These are phyloP conservation scores for Starmera pachycereana DNA, from an alignment of 805 yeast genomes.

Conservation along the genomic window DNA sequence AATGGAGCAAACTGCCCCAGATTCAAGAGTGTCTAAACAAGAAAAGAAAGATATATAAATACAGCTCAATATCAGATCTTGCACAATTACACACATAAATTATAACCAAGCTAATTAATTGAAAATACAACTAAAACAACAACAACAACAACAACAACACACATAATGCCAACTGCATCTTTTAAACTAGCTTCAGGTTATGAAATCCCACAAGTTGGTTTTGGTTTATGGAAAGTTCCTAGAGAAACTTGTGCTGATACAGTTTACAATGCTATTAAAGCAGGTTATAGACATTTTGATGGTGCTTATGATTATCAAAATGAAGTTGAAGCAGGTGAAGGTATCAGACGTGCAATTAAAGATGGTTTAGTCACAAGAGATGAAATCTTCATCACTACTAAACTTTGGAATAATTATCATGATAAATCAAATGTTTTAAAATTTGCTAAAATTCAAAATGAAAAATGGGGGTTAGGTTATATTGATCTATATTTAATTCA, in stretches of 20 bases:
- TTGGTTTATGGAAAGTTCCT: constrained; percentile 13
- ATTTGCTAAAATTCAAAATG: constrained; percentile 12
- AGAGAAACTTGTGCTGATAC: constrained; percentile 30
- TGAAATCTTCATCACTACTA: constrained; percentile 61
- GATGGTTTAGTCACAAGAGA: constrained; percentile 34
- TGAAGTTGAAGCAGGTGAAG: constrained; percentile 45
- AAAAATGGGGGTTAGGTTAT: constrained; percentile 68
- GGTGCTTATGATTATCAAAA: constrained; percentile 62
- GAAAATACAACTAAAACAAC: too few relatives aligned
- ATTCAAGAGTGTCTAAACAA: too few relatives aligned
- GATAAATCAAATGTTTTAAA: constrained; percentile 8
- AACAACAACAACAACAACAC: too few relatives aligned
- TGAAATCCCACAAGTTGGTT: constrained; percentile 12
- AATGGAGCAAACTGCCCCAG: too few relatives aligned
- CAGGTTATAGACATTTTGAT: constrained; percentile 65
- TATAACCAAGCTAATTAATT: too few relatives aligned
- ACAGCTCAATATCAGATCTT: too few relatives aligned
- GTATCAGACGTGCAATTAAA: constrained; percentile 35
- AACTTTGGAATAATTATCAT: constrained; percentile 51
- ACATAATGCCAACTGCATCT: not conserved
- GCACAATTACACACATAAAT: too few relatives aligned
- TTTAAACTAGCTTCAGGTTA: constrained; percentile 12
- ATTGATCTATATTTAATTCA: constrained; percentile 76
- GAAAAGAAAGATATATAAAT: too few relatives aligned
- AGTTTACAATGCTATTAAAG: constrained; percentile 49